These are phyloP conservation scores for Mycosphaerelloides madeirae DNA, from an alignment of 2,329 filamentous ascomycete genomes.

Conservation along the genomic window DNA sequence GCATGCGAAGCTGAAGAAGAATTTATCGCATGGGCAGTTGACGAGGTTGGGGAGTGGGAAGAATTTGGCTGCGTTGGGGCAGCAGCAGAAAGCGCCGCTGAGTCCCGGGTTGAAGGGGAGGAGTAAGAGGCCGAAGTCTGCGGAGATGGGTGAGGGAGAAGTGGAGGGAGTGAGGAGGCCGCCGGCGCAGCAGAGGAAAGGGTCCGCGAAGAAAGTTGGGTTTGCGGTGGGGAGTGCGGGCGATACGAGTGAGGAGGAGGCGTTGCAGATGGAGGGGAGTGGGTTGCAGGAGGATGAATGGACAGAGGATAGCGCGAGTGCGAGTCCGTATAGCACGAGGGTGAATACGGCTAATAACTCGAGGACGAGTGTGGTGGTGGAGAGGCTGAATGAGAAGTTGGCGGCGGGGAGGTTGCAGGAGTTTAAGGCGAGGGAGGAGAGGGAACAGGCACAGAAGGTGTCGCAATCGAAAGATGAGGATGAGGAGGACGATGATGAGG, in stretches of 20 bases:
- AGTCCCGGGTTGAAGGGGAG: slow-evolving; percentile 28
- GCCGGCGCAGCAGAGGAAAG: slow-evolving; percentile 11
- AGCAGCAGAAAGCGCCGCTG: slow-evolving; percentile 20
- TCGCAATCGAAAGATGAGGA: background rate
- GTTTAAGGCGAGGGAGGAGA: background rate
- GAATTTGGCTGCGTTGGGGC: slow-evolving; percentile 29
- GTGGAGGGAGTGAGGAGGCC: slow-evolving; percentile 24
- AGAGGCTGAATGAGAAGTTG: slow-evolving; percentile 18
- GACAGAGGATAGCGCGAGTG: slow-evolving; percentile 35
- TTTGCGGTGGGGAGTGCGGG: slow-evolving; percentile 29
- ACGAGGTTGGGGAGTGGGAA: slow-evolving; percentile 38
- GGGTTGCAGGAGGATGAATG: slow-evolving; percentile 33
- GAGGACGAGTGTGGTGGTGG: slow-evolving; percentile 25
- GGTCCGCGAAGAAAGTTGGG: slow-evolving; percentile 28
- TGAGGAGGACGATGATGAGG: background rate
- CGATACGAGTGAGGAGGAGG: slow-evolving; percentile 25
- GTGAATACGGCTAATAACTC: slow-evolving; percentile 35
- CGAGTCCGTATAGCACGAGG: slow-evolving; percentile 33
- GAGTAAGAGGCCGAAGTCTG: slow-evolving; percentile 29
- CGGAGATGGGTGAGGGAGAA: slow-evolving; percentile 28
- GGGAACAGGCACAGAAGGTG: background rate
- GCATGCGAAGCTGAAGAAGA: slow-evolving; percentile 34
- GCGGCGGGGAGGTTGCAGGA: background rate
- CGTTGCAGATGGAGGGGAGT: slow-evolving; percentile 26
- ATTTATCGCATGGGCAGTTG: slow-evolving; percentile 44